Percentiles rank a stretch among this genome's conserved stretches.
phyloP scores from a whole-genome alignment of 2,329 filamentous ascomycete genomes.

The Trichoderma gracile region DNA sequence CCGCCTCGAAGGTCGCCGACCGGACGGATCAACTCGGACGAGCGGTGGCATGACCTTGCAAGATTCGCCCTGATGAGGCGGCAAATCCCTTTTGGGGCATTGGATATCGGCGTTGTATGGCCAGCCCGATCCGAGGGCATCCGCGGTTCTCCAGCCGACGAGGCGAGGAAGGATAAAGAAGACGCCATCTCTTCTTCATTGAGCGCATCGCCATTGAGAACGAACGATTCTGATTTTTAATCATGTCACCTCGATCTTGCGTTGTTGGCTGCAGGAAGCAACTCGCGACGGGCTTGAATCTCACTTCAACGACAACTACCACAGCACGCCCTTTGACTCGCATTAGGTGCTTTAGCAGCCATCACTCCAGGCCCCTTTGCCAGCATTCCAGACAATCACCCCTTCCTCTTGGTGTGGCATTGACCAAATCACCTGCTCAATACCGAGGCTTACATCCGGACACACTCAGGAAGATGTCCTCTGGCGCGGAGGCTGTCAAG shows the following conservation, averaged over 20 bases:
- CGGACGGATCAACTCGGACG: slow-evolving; percentile 3
- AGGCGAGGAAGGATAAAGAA: neutral
- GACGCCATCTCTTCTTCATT: neutral
- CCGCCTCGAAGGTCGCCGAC: slow-evolving; percentile 1
- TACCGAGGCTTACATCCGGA: neutral
- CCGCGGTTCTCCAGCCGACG: neutral
- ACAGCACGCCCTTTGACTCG: neutral
- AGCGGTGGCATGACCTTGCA: neutral
- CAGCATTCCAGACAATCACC: neutral
- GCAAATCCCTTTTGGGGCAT: neutral
- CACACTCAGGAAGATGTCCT: neutral
- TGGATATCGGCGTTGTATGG: neutral
- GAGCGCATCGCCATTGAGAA: too few species aligned
- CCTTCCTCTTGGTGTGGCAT: neutral
- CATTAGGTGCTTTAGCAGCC: neutral
- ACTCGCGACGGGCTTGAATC: neutral
- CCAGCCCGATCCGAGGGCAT: neutral
- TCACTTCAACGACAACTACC: neutral
- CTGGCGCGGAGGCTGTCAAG: neutral
- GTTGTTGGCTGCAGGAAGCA: neutral
- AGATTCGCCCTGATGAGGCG: neutral
- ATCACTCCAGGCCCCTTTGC: neutral
- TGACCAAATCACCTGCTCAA: neutral
- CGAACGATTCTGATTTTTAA: too few species aligned
- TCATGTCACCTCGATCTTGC: slow-evolving; percentile 9